phyloP scores from a whole-genome alignment of 768 basidiomycete genomes.

The Pleurotus eryngii region DNA sequence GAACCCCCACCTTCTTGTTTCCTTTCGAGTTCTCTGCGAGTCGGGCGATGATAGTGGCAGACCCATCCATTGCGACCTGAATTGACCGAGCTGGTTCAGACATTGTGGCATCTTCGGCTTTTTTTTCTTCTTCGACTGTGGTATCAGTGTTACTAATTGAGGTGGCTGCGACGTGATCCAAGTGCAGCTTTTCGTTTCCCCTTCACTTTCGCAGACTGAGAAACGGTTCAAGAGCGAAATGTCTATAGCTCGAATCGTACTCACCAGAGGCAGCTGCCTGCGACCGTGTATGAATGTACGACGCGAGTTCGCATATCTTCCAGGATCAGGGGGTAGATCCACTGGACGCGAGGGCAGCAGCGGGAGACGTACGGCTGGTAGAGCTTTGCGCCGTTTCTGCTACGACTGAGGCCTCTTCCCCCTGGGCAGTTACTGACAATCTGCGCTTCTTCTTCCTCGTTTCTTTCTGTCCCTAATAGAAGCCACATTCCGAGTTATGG shows the following conservation, averaged over 20 bases:
- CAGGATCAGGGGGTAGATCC: not conserved
- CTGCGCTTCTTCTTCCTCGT: slow-evolving; percentile 6
- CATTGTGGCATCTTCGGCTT: not conserved
- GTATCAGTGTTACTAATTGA: too few species aligned
- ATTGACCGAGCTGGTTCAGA: not conserved
- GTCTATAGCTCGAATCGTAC: not conserved
- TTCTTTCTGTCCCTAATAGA: slow-evolving; percentile 2
- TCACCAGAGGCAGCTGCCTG: not conserved
- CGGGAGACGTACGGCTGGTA: too few species aligned
- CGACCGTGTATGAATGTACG: not conserved
- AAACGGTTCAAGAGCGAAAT: not conserved
- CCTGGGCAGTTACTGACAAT: not conserved
- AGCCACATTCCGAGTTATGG: not conserved
- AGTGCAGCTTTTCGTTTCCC: not conserved
- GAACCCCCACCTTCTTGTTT: not conserved
- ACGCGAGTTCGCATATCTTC: not conserved
- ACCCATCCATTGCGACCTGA: not conserved
- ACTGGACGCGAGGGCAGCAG: too few species aligned
- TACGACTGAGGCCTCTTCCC: not conserved
- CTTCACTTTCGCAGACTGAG: slow-evolving; percentile 1
- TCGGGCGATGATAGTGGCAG: slow-evolving; percentile 1
- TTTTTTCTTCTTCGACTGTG: too few species aligned
- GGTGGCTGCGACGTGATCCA: too few species aligned
- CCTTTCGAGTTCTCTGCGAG: not conserved
- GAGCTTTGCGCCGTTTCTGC: too few species aligned